These are phyloP conservation scores for Trichoderma gamsii DNA, from an alignment of 495 filamentous ascomycete genomes.

Conservation along the genomic window DNA sequence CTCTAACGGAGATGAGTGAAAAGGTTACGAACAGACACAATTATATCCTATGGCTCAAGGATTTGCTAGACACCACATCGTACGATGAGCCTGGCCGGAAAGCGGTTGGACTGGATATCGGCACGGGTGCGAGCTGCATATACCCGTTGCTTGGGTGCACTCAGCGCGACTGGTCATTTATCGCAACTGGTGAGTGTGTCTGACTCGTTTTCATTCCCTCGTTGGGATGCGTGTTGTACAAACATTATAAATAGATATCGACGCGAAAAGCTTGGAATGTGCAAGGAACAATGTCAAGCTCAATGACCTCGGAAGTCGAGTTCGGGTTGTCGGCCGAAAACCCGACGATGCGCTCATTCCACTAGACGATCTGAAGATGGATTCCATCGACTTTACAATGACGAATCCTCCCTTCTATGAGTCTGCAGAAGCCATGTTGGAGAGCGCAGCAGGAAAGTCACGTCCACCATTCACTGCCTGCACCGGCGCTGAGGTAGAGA, in stretches of 20 bases:
- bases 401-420: constrained; percentile 93
- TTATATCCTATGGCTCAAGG: constrained; percentile 87
- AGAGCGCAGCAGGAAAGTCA: constrained; percentile 58
- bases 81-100: constrained; percentile 48
- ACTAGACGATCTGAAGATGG: constrained; percentile 45
- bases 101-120: constrained; percentile 77
- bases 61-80: constrained; percentile 68
- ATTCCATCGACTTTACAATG: constrained; percentile 78
- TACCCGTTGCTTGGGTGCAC: constrained; percentile 80
- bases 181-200: constrained; percentile 55
- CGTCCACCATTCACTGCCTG: constrained; percentile 69
- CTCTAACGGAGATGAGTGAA: not conserved
- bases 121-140: constrained; percentile 84
- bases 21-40: constrained; percentile 76
- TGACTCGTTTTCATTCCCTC: not conserved
- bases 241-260: constrained; percentile 56
- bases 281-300: constrained; percentile 55
- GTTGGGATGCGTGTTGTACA: not conserved
- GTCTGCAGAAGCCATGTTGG: constrained; percentile 60
- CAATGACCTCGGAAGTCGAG: constrained; percentile 61
- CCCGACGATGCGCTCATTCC: constrained; percentile 55
- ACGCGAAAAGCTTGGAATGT: constrained; percentile 59
- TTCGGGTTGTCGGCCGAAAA: constrained; percentile 54
- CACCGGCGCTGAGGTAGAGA: constrained; percentile 76
- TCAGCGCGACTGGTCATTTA: constrained; percentile 66